Evolutionary conservation across 2,329 filamentous ascomycete species (phyloP), one percentile per base, ranked within the genome.

Genomic region (Fusarium sp.): DNA sequence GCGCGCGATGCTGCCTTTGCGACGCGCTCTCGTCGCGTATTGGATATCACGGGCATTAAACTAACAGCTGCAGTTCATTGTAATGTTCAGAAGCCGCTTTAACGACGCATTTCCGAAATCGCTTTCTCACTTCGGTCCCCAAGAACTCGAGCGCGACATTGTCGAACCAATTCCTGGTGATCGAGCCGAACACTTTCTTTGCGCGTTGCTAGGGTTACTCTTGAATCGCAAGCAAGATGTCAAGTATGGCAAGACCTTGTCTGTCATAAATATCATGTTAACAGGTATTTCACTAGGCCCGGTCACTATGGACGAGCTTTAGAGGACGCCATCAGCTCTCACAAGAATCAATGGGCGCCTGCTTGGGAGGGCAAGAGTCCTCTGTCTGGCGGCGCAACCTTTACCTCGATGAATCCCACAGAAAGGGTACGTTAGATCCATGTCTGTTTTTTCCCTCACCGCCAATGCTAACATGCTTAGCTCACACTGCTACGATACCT

Each of bases 221-320:
- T 83, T 99, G 72, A 99, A 99, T 78, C 89, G 95, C 77, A 98
- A 99, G 83, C 97, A 99, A 76, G 93, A 97, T 79, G 91, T 98
- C 75, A 97, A 99, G 95, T 98, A 86, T 78, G 92, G 64, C 63
- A n/a, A 38, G 25, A 50, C 26, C 31, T 31, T 19, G 28, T 9
- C 25, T 11, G 26, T n/a, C 28, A 57, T 10, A 24, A 44, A 41
- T 15, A 49, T 15, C 15, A 36, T 55, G 49, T 60, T 70, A 40
- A 64, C 67, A 62, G 51, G 65, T 38, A 46, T 59, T 54, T 60
- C 22, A 29, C 9, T 68, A 99, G 95, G 77, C 88, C 91, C 69
- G 93, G 92, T 47, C 95, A 99, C 76, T 96, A 97, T 76, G 89
- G 90, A 70, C 89, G 95, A 72, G 95, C 96, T 25, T 82, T 99